Evolutionary conservation across 352 stramenopile species (phyloP).

Genomic region (Stephanocyclus meneghinianus): DNA sequence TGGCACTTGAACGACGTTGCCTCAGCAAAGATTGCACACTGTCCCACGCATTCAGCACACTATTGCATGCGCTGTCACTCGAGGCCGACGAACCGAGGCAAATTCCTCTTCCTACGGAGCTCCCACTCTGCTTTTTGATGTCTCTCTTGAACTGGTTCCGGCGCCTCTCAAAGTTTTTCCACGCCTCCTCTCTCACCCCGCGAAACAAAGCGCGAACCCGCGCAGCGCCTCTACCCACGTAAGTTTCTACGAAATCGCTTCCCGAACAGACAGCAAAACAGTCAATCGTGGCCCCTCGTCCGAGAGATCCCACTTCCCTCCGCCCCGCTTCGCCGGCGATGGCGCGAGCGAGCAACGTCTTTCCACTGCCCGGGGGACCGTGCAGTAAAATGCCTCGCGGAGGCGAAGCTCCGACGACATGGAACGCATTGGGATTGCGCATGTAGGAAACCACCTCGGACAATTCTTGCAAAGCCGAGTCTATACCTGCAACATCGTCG

Average conservation of each 20-base stretch:
- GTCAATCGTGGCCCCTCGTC: conserved; percentile 31
- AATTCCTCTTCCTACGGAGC: no score
- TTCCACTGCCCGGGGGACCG: conserved; percentile 86
- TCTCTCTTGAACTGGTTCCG: background rate
- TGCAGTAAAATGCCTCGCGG: conserved; percentile 86
- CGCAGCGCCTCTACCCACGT: conserved; percentile 87
- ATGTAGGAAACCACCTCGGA: conserved; percentile 91
- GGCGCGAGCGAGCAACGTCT: conserved; percentile 87
- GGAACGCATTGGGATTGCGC: conserved; percentile 82
- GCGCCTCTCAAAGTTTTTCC: conserved; percentile 38
- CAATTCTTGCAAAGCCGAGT: conserved; percentile 86
- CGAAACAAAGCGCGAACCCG: conserved; percentile 89
- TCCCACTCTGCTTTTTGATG: no score
- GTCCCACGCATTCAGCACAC: conserved; percentile 28
- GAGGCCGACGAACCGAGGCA: background rate
- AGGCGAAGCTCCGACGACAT: conserved; percentile 85
- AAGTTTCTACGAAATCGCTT: conserved; percentile 85
- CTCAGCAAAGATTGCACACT: conserved; percentile 10
- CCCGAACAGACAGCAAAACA: conserved; percentile 45
- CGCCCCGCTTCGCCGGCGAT: conserved; percentile 87
- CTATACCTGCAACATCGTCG: conserved; percentile 89
- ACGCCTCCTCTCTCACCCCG: conserved; percentile 81
- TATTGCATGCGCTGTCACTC: conserved; percentile 68
- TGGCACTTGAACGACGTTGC: no score
- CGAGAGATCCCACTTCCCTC: background rate